Evolutionary conservation across 2,329 filamentous ascomycete genomes (phyloP), one percentile per base, ranked within the genome.

Genomic region (Calonectria pauciramosa): DNA sequence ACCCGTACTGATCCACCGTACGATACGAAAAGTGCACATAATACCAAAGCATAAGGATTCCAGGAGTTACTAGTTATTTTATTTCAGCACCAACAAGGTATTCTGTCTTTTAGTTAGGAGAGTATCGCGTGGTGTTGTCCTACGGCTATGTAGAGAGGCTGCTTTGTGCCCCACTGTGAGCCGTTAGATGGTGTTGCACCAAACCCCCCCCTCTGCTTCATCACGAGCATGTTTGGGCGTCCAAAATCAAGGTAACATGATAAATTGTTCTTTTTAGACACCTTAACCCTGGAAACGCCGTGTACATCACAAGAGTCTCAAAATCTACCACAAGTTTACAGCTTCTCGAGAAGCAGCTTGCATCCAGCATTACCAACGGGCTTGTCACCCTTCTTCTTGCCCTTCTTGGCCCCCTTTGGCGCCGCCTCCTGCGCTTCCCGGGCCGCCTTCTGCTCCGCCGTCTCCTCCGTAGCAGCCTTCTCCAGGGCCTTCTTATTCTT

Each of bases 401-500:
- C 82, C 82, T 84, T 86, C 82, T 84, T 87, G 10, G 77, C 82
- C 23, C 82, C 82, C 79, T 90, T 89, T 77, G 87, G 77, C 38
- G 85, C 85, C 52, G 86, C 85, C 68, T 86, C 87, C 54, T 88
- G 88, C 41, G 87, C 89, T 78, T 89, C 88, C 64, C 86, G 89
- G 80, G 84, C 88, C 1, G 85, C 86, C 82, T 87, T 89, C 83
- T 90, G 90, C 81, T 89, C 88, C 7, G 85, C 82, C 26, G 87
- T 92, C 86, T 89, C 91, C 80, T 90, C 90, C 59, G 84, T 89
- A 2, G 93, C 92, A 13, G 93, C 93, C 83, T 91, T 92, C 82
- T 95, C 89, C 71, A 98, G 86, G 74, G 87, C 86, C 86, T 94
- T 93, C 88, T 92, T 94, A 79, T 93, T 91, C 86, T 94, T 93